Evolutionary conservation across 2,329 filamentous ascomycete species (phyloP), one percentile per base, ranked within the genome.

Genomic region (Chaetomiaceae sp.): DNA sequence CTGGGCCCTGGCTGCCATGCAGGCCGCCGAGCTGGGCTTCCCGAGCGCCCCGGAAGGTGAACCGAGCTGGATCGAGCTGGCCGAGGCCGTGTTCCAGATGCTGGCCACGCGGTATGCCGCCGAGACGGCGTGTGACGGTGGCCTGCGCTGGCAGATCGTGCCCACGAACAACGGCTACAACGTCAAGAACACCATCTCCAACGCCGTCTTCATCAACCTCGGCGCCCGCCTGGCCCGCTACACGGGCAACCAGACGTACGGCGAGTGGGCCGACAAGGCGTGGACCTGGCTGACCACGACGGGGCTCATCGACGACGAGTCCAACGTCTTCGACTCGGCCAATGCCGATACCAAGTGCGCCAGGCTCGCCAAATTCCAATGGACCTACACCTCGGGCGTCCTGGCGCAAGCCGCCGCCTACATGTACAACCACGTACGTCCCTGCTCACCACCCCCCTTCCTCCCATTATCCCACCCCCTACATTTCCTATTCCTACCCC

Each of bases 81-180:
- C 82, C 0, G 80, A 87, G 64, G 84, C 80, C 44, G 84, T 87
- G 2, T 91, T 79, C 63, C 82, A 86, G 58, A 79, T 79, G 0
- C 74, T 78, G 54, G 81, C 79, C 0, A 57, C 67, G 40, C 70
- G 75, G 5, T 75, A 83, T 39, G 86, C 87, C 71, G 83, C 89
- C 62, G 77, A 75, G 4, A 65, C 73, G 0, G 73, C 73, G 2
- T 92, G 87, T 63, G 72, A 75, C 33, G 87, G 87, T 58, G 88
- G 87, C 14, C 63, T 91, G 58, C 76, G 86, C 60, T 89, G 86
- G 86, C 87, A 92, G 71, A 84, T 92, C 49, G 87, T 82, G 53
- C 73, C 79, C 1, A 82, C 83, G 57, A 89, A 90, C 63, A 75
- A 72, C 19, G 88, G 88, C 10, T 93, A 87, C 68, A 76, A 83